phyloP scores from a whole-genome alignment of 164 flowering plant genomes.

The Vitis riparia region DNA sequence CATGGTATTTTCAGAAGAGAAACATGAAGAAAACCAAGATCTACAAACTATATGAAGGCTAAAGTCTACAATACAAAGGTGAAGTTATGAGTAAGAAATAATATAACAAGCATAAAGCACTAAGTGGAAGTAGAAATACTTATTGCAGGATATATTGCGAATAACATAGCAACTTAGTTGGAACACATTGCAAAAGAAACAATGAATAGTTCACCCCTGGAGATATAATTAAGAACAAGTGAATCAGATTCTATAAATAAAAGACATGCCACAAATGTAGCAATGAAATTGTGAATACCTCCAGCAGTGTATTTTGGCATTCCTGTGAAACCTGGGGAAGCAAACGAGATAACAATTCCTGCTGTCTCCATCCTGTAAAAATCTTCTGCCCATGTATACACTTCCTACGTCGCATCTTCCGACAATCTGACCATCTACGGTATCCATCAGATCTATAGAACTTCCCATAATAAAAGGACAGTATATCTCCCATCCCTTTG shows the following conservation, averaged over 20 bases:
- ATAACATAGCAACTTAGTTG: too few species aligned
- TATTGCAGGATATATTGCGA: too few species aligned
- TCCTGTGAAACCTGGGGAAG: conserved; percentile 11
- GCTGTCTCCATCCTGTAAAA: conserved; percentile 23
- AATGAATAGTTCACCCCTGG: too few species aligned
- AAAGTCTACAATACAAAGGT: too few species aligned
- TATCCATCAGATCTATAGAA: conserved; percentile 22
- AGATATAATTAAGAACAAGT: too few species aligned
- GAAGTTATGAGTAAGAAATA: too few species aligned
- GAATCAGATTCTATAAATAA: not conserved
- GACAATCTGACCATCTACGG: conserved; percentile 21
- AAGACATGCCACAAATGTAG: not conserved
- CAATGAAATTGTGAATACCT: conserved; percentile 12
- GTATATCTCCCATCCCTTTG: conserved; percentile 24
- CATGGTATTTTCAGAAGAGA: too few species aligned
- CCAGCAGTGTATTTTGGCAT: conserved; percentile 9
- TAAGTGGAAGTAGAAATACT: too few species aligned
- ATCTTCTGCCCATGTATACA: conserved; percentile 15
- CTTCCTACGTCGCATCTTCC: conserved; percentile 14
- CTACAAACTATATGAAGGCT: too few species aligned
- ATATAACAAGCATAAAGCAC: too few species aligned
- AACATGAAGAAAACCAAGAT: too few species aligned
- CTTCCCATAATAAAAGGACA: conserved; percentile 25
- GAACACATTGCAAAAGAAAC: too few species aligned
- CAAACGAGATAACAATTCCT: conserved; percentile 25